Evolutionary conservation across 371 early-diverging fungal species (phyloP), one percentile per base, ranked within the genome.

Genomic region (Thermomucor indicae-seudaticae): DNA sequence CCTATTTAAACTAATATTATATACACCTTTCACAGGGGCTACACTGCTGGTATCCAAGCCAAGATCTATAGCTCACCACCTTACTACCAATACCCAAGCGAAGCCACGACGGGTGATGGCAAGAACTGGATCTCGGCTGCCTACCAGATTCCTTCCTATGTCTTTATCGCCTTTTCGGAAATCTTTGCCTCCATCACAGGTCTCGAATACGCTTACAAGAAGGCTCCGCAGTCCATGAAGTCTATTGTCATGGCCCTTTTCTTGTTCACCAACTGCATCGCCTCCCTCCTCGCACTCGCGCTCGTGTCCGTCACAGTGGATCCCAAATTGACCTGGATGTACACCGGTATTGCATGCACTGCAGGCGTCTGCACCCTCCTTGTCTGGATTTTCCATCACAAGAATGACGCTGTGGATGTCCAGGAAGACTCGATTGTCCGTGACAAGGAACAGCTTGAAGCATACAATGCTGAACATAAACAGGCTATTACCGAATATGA

Each of bases 181-280:
- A 81, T 65, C 22, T 86, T 90, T 51, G 74, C 86, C 0, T 85
- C 85, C 24, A 80, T 84, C 38, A 88, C 88, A 5, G 90, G 89
- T 53, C 70, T 85, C 20, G 90, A 90, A 68, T 88, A 80, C 55
- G 89, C 90, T 16, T 90, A 80, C 83, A 84, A 78, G 62, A 80
- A 83, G 62, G 89, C 90, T n/a, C 81, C 88, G 11, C 73, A 75
- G 11, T 76, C 79, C 48, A 83, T 90, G 75, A 90, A 89, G 75
- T 87, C 89, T 8, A 76, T 88, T 16, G 83, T 88, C 38, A 84
- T 84, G 75, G 72, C 88, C 6, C 50, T 86, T 24, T 88, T 78
- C 77, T 66, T 90, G 61, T 75, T 88, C 51, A 80, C 86, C 45
- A 84, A 77, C 66, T 84, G 83, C 49, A 58, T 79, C 46, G 86